phyloP scores from a whole-genome alignment of 1,284 basidiomycete species.

The Trametes sp. region DNA sequence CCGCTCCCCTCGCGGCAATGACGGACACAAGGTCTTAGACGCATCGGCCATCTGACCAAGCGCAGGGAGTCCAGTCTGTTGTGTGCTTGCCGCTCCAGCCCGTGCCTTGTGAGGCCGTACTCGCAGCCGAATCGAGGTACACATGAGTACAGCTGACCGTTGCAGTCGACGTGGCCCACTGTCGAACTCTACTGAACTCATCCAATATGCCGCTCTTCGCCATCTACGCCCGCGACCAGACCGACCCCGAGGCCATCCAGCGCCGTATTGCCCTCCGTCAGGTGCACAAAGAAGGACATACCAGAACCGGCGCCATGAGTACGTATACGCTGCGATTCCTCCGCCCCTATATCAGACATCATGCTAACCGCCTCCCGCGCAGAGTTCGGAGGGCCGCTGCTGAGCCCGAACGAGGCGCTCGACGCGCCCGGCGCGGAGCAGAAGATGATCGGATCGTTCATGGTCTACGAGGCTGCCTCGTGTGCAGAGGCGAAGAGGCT shows the following conservation, averaged over 20 bases:
- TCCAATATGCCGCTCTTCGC: neutral
- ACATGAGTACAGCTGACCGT: too few species aligned
- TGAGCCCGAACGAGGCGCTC: neutral
- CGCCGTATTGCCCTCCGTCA: neutral
- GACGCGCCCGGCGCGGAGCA: neutral
- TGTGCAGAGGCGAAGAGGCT: neutral
- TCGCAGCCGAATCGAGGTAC: neutral
- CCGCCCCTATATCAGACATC: neutral
- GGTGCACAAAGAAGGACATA: neutral
- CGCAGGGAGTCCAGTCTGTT: neutral
- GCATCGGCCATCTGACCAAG: neutral
- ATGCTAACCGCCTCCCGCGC: neutral
- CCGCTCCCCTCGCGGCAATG: too few species aligned
- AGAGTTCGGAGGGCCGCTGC: neutral
- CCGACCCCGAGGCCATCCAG: neutral
- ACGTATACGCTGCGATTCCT: neutral
- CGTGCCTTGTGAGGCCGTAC: neutral
- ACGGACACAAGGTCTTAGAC: neutral
- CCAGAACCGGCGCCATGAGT: neutral
- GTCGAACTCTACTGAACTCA: neutral
- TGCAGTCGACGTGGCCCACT: too few species aligned
- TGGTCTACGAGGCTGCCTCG: neutral
- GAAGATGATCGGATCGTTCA: neutral
- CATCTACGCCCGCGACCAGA: neutral
- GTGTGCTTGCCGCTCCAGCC: neutral